Evolutionary conservation across 768 basidiomycete genomes (phyloP).

Genomic region (Auricularia sp.): DNA sequence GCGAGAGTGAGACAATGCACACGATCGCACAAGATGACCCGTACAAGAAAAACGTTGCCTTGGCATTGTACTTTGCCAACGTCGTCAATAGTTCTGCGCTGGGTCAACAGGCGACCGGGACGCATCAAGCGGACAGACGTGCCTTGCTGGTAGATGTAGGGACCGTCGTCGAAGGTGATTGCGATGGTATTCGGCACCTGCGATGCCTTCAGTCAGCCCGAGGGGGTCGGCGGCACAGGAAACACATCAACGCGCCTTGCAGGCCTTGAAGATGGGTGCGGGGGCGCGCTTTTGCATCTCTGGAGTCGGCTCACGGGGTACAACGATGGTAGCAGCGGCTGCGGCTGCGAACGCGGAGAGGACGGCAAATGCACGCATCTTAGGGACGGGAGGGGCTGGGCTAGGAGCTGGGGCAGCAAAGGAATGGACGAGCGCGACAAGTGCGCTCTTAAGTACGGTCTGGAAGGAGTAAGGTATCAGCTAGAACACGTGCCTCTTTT

Average conservation of each 20-base stretch:
- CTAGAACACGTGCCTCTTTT: no score
- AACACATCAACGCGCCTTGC: background rate
- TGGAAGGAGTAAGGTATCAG: no score
- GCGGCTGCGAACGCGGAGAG: background rate
- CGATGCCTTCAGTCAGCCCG: background rate
- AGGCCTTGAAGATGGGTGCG: background rate
- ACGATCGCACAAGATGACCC: slow-evolving; percentile 4
- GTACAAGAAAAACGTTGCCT: slow-evolving; percentile 35
- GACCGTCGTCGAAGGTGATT: slow-evolving; percentile 18
- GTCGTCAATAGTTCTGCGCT: slow-evolving; percentile 4
- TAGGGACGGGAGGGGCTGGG: no score
- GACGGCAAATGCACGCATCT: no score
- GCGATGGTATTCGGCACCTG: slow-evolving; percentile 8
- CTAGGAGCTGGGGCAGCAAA: no score
- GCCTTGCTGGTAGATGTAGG: slow-evolving; percentile 13
- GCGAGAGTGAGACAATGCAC: background rate
- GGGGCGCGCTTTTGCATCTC: background rate
- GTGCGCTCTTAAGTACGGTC: no score
- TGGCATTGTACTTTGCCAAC: slow-evolving; percentile 19
- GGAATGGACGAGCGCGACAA: no score
- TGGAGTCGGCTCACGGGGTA: background rate
- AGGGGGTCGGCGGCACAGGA: background rate
- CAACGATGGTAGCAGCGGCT: background rate
- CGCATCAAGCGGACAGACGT: background rate
- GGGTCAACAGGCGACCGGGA: background rate